Evolutionary conservation across 176 grass and related monocot species (phyloP).

Genomic region (Lolium rigidum): DNA sequence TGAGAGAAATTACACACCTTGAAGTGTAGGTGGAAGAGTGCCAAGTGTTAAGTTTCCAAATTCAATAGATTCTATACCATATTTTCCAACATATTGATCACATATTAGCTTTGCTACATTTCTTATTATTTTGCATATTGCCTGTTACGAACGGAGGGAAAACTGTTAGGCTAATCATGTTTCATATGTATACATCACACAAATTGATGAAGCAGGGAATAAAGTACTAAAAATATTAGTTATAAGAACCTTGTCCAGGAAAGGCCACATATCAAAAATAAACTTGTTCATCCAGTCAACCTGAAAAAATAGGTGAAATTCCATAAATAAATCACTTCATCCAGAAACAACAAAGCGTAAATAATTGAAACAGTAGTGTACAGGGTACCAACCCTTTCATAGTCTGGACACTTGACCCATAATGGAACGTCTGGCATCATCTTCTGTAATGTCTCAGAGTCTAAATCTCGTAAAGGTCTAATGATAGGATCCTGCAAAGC

Average conservation of each 20-base stretch:
- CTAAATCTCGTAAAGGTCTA: slow-evolving; percentile 66
- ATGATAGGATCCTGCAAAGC: slow-evolving; percentile 76
- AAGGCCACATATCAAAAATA: slow-evolving; percentile 83
- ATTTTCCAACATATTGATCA: slow-evolving; percentile 82
- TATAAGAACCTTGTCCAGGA: slow-evolving; percentile 83
- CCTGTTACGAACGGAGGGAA: slow-evolving; percentile 50
- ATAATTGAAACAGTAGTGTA: background rate
- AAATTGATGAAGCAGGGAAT: background rate
- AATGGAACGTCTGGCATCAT: slow-evolving; percentile 77
- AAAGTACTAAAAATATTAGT: slow-evolving; percentile 35
- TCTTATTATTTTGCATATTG: slow-evolving; percentile 84
- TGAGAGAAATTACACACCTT: slow-evolving; percentile 59
- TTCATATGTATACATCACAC: background rate
- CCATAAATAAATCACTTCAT: background rate
- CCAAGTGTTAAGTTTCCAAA: slow-evolving; percentile 78
- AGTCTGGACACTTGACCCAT: slow-evolving; percentile 94
- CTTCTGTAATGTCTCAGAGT: slow-evolving; percentile 60
- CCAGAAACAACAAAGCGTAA: slow-evolving; percentile 4
- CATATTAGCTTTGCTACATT: slow-evolving; percentile 67
- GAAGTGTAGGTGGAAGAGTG: slow-evolving; percentile 76
- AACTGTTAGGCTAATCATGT: slow-evolving; percentile 1
- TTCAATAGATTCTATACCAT: slow-evolving; percentile 87
- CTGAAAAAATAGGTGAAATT: slow-evolving; percentile 47
- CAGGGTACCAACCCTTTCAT: slow-evolving; percentile 63
- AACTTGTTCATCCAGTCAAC: slow-evolving; percentile 95